Percentiles rank a stretch among this genome's conserved stretches.
Conservation (phyloP, 129 eudicot species). For the Rutidosis leptorrhynchoides region DNA sequence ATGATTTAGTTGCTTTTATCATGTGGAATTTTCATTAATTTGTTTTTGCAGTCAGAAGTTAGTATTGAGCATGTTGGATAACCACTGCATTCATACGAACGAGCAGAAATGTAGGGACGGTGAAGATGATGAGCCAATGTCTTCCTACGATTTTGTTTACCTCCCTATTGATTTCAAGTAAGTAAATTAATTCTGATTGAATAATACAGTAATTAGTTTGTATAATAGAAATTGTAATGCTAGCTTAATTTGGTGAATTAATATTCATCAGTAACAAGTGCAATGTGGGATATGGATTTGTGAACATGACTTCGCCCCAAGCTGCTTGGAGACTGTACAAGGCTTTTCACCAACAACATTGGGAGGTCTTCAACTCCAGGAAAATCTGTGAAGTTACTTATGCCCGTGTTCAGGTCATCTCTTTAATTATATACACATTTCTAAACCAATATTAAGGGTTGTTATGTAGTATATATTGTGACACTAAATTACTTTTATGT, state of each 20-base stretch:
- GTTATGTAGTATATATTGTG: neutral
- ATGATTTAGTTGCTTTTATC: neutral
- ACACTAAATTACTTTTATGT: neutral
- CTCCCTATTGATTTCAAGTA: constrained; percentile 94
- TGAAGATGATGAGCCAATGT: constrained; percentile 34
- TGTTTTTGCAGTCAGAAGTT: constrained; percentile 62
- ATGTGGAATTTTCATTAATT: too few relatives aligned
- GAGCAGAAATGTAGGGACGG: constrained; percentile 51
- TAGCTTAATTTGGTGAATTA: too few relatives aligned
- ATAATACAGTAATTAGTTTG: neutral
- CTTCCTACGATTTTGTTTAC: constrained; percentile 84
- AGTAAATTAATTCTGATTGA: neutral
- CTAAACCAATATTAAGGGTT: too few relatives aligned
- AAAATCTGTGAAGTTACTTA: constrained; percentile 89
- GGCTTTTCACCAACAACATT: constrained; percentile 74
- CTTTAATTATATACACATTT: neutral
- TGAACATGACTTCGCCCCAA: constrained; percentile 87
- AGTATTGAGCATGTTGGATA: constrained; percentile 89
- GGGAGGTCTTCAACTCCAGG: constrained; percentile 95
- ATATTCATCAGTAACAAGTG: constrained; percentile 62
- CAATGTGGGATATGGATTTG: constrained; percentile 94
- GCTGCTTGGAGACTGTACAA: constrained; percentile 79
- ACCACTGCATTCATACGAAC: constrained; percentile 87
- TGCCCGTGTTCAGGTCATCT: constrained; percentile 70
- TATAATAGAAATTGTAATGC: neutral